Base-by-base conservation (phyloP, 495 filamentous ascomycete genomes). In the Trichoderma parareesei region DNA sequence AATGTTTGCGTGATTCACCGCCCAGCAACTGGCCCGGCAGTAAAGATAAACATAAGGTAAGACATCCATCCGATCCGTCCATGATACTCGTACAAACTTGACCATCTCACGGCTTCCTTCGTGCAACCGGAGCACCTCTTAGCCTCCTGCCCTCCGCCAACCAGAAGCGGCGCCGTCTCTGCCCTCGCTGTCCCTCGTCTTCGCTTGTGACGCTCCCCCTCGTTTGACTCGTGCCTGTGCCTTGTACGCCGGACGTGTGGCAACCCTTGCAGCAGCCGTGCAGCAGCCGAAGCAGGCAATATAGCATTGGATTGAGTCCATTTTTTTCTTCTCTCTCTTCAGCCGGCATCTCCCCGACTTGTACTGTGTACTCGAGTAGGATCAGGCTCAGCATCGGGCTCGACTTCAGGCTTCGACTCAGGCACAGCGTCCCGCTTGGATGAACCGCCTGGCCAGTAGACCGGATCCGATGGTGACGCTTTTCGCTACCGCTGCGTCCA, bases 1-100 rank as follows among this genome's bases (percentile, higher is more conserved):
- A 57, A 57, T 57, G 53, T 37, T 57, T 57, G 53, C 53, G 53
- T 57, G 53, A 57, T 57, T 57, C 53, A 57, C 53, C 53, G 53
- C 53, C 53, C 53, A 35, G 53, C 46, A 9, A 14, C 53, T 27
- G 27, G 27, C 53, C 46, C 53, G 53, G 53, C 53, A 57, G 53
- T 57, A 57, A 35, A 5, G 18, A 18, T 48, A 48, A 14, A 48
- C n/a, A 16, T 5, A 16, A 48, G 44, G 5, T 14, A 14, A 27
- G 27, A 27, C 27, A 27, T 27, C 27, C 2, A 27, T 27, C 27
- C 27, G 27, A 27, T 27, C 27, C 27, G 27, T 27, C 27, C 27
- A 27, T 27, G 27, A 27, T 27, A 2, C 27, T 27, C 27, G 27
- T 27, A 27, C 27, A 27, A 27, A 27, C 27, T 27, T 27, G 27